phyloP scores from a whole-genome alignment of 805 yeast genomes.

The Komagataella populi region DNA sequence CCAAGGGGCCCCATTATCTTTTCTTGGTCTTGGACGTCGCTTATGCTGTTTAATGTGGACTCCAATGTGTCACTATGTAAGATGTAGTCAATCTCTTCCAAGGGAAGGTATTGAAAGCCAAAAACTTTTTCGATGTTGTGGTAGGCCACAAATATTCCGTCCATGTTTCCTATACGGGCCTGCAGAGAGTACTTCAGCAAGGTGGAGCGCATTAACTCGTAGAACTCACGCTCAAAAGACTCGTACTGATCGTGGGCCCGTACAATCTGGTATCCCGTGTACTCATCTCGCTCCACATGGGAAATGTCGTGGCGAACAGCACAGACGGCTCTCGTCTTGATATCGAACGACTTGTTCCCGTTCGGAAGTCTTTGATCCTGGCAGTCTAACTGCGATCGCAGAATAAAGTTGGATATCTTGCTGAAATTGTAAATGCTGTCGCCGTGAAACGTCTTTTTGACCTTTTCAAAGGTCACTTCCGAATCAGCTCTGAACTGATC shows the following conservation, averaged over 20 bases:
- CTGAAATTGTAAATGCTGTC: conserved; percentile 59
- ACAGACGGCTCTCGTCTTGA: conserved; percentile 84
- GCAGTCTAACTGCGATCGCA: conserved; percentile 90
- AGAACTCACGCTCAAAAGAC: conserved; percentile 71
- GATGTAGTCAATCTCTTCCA: conserved; percentile 54
- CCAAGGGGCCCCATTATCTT: background rate
- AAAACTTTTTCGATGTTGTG: conserved; percentile 72
- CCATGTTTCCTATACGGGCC: conserved; percentile 94
- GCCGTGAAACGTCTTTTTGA: conserved; percentile 9
- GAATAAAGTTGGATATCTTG: conserved; percentile 46
- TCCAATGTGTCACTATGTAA: conserved; percentile 25
- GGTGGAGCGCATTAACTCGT: conserved; percentile 63
- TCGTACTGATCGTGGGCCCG: conserved; percentile 53
- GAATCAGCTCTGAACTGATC: conserved; percentile 13
- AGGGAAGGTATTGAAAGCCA: conserved; percentile 83
- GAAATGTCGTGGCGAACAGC: conserved; percentile 68
- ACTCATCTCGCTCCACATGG: conserved; percentile 28
- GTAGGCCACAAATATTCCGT: conserved; percentile 86
- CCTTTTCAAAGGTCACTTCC: background rate
- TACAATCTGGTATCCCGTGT: conserved; percentile 53
- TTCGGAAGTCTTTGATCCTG: conserved; percentile 54
- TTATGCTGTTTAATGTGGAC: background rate
- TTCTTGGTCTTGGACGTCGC: background rate
- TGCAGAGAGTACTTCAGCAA: conserved; percentile 79
- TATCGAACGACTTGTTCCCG: conserved; percentile 84